Percentiles rank a stretch among this genome's conserved stretches.
Evolutionary conservation across 176 grass and related monocot species (phyloP).

Genomic region (Ensete glaucum): DNA sequence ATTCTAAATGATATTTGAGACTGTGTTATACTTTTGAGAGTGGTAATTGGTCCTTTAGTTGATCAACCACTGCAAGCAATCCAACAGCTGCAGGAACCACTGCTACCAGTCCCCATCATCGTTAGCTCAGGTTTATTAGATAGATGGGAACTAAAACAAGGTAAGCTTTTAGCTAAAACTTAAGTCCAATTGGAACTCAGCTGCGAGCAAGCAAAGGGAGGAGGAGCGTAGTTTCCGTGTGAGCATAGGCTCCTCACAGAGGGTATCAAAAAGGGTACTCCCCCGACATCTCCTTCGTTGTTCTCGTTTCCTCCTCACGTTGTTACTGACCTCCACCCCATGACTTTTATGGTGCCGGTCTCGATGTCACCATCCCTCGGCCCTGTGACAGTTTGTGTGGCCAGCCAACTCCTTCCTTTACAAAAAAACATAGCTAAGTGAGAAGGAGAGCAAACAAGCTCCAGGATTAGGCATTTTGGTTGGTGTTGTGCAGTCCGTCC

Average conservation of each 20-base stretch:
- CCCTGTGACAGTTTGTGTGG: neutral
- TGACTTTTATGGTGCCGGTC: neutral
- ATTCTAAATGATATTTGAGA: too few relatives aligned
- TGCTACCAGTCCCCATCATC: neutral
- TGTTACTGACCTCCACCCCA: neutral
- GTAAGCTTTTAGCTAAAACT: too few relatives aligned
- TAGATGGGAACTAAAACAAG: neutral
- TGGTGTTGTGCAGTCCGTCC: neutral
- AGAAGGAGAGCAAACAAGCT: neutral
- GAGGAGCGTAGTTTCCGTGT: neutral
- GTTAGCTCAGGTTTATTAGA: neutral
- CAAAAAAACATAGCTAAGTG: neutral
- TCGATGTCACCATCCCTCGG: neutral
- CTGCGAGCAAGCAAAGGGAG: neutral
- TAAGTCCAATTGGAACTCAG: too few relatives aligned
- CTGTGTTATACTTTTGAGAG: too few relatives aligned
- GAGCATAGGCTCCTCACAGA: neutral
- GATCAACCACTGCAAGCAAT: too few relatives aligned
- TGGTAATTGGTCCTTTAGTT: too few relatives aligned
- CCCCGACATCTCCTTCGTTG: neutral
- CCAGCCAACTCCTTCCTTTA: neutral
- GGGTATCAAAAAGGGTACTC: neutral
- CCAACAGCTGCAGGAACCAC: neutral
- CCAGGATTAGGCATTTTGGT: constrained; percentile 2
- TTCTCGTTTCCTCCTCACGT: neutral